Conservation (phyloP, 768 basidiomycete species). For the Sistotremastrum niveocremeum region DNA sequence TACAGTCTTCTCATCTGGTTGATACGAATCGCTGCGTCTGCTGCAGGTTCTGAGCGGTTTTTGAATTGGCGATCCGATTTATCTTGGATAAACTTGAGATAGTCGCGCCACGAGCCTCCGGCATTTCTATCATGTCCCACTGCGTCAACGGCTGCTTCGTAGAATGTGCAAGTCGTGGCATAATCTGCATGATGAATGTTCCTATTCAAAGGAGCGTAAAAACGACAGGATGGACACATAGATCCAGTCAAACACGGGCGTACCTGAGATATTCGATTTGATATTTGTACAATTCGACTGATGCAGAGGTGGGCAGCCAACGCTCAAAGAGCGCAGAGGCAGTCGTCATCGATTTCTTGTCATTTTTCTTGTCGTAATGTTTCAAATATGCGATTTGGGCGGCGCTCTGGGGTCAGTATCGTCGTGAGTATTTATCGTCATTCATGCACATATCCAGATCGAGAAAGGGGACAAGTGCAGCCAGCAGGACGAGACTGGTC, state of each 20-base stretch:
- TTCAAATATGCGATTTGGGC: constrained; percentile 78
- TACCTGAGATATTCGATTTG: constrained; percentile 90
- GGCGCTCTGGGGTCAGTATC: constrained; percentile 37
- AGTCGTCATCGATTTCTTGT: constrained; percentile 50
- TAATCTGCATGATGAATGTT: no score
- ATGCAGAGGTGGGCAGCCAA: constrained; percentile 73
- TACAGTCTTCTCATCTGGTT: constrained; percentile 29
- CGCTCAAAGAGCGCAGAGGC: constrained; percentile 81
- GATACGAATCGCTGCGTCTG: no score
- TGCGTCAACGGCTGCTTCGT: constrained; percentile 83
- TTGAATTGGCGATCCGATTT: constrained; percentile 79
- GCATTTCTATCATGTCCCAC: constrained; percentile 89
- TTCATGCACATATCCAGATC: not conserved
- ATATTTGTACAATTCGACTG: constrained; percentile 84
- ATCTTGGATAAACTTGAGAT: constrained; percentile 62
- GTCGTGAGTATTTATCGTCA: not conserved
- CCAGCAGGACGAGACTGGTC: constrained; percentile 9
- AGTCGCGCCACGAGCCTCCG: constrained; percentile 88
- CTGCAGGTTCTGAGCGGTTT: constrained; percentile 11
- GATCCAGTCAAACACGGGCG: constrained; percentile 15
- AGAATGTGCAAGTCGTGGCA: constrained; percentile 72
- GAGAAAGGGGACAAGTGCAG: constrained; percentile 9
- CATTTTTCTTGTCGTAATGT: constrained; percentile 42
- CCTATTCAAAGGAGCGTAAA: no score
- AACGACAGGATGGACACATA: no score